Base-by-base conservation (phyloP, 176 grass and related monocot genomes). In the Calamus simplicifolius region DNA sequence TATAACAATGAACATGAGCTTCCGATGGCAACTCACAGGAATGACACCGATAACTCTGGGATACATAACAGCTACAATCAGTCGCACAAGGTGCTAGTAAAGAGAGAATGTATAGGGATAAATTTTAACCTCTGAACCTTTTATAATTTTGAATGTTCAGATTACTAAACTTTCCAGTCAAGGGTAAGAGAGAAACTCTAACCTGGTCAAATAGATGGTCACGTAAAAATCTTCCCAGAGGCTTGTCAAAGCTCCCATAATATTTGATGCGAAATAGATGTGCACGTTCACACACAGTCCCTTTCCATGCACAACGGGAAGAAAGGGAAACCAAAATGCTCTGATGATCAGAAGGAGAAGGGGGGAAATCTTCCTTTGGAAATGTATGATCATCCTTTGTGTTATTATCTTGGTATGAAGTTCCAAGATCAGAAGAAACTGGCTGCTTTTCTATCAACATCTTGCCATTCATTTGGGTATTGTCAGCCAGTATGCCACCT, bases 301-400 rank as follows among this genome's bases (percentile, higher is more conserved):
- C 88, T 68, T 89, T 89, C 93, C 93, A 83, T 52, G 83, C 84
- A 74, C 81, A 92, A 38, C 87, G 78, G 17, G 87, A 85, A 43
- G 93, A 98, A 19, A 92, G 67, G 84, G 87, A 92, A 83, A 92
- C 93, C 63, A 98, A 85, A 87, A 98, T 92, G 83, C 87, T 98
- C 77, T 92, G 87, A 81, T 92, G 86, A 27, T 98, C 93, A 30
- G 93, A 85, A 62, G 87, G 84, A 57, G 93, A 98, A 29, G 78
- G 75, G 43, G 71, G 75, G 61, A 80, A 63, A 72, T 98, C 84
- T 53, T 85, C 93, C 50, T 82, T 82, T 43, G 65, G 79, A 57
- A 63, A 58, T 56, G 63, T 28, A 15, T 73, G 29, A 50, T 56
- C 54, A 58, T 84, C 60, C 73, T 51, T 81, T 68, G 38, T 35